phyloP scores from a whole-genome alignment of 768 basidiomycete genomes.

The Mrakia frigida region DNA sequence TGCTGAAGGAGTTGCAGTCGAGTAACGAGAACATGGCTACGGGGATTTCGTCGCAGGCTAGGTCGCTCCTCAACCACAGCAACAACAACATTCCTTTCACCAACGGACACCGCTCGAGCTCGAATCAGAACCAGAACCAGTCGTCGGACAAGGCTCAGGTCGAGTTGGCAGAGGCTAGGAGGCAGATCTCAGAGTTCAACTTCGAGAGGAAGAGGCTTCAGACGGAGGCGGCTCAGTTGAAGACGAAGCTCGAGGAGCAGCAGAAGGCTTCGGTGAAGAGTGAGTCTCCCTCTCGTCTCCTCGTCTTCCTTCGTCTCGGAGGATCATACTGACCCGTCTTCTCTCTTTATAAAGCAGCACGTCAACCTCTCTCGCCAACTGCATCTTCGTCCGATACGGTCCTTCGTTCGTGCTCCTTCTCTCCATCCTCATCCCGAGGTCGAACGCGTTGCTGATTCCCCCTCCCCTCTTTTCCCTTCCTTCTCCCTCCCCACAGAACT shows the following conservation, averaged over 20 bases:
- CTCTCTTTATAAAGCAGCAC: neutral
- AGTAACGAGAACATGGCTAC: constrained; percentile 57
- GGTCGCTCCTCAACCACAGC: neutral
- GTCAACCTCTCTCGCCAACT: neutral
- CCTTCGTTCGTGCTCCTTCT: neutral
- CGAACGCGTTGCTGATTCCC: neutral
- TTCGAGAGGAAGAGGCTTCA: constrained; percentile 15
- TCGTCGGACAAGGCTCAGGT: neutral
- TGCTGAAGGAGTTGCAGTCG: constrained; percentile 60
- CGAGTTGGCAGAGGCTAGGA: constrained; percentile 16
- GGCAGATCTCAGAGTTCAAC: constrained; percentile 4
- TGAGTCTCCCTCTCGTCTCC: neutral
- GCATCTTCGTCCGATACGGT: too few species aligned
- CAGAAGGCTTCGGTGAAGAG: neutral
- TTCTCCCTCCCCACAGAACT: neutral
- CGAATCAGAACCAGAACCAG: constrained; percentile 1
- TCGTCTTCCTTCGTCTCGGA: neutral
- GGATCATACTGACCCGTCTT: neutral
- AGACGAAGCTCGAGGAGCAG: constrained; percentile 4
- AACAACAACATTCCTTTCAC: neutral
- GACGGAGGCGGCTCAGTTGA: constrained; percentile 7
- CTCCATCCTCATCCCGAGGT: neutral
- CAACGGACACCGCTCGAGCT: neutral
- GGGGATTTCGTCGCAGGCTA: constrained; percentile 48
- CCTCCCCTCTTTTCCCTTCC: neutral